Evolutionary conservation across 1,139 yeast species (phyloP).

Genomic region (Sugiyamaella paludigena): DNA sequence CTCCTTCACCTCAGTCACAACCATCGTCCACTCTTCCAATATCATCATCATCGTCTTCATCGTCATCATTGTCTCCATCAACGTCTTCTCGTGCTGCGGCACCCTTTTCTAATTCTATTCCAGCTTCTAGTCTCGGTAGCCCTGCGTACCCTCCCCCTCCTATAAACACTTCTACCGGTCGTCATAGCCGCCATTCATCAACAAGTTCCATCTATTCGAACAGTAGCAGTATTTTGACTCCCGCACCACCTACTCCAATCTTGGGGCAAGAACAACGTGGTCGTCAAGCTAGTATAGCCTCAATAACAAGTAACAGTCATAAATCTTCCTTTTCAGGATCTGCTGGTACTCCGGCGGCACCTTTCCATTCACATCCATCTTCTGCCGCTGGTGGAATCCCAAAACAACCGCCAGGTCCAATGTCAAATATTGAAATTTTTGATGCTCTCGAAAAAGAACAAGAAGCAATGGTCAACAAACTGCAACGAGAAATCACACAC

Average conservation of each 20-base stretch:
- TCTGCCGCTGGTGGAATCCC: conserved; percentile 7
- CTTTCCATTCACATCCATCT: neutral
- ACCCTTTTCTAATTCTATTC: neutral
- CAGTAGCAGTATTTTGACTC: conserved; percentile 3
- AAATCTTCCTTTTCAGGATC: conserved; percentile 3
- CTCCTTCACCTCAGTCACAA: neutral
- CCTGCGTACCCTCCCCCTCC: neutral
- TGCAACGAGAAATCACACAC: conserved; percentile 37
- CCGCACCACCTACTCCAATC: conserved; percentile 9
- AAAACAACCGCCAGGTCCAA: conserved; percentile 9
- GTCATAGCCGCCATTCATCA: conserved; percentile 15
- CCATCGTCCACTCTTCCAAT: neutral
- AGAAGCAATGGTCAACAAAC: conserved; percentile 40
- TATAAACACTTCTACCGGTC: conserved; percentile 1
- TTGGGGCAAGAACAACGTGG: conserved; percentile 6
- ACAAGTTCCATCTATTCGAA: conserved; percentile 11
- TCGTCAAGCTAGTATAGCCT: conserved; percentile 3
- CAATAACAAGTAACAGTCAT: neutral
- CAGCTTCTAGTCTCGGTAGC: no score
- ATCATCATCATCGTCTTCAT: no score
- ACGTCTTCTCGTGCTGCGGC: conserved; percentile 2
- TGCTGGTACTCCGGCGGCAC: neutral
- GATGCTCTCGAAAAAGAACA: conserved; percentile 38
- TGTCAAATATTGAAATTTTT: conserved; percentile 26
- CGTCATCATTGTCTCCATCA: neutral